Evolutionary conservation across 768 basidiomycete species (phyloP).

Genomic region (Ephemerocybe angulata): DNA sequence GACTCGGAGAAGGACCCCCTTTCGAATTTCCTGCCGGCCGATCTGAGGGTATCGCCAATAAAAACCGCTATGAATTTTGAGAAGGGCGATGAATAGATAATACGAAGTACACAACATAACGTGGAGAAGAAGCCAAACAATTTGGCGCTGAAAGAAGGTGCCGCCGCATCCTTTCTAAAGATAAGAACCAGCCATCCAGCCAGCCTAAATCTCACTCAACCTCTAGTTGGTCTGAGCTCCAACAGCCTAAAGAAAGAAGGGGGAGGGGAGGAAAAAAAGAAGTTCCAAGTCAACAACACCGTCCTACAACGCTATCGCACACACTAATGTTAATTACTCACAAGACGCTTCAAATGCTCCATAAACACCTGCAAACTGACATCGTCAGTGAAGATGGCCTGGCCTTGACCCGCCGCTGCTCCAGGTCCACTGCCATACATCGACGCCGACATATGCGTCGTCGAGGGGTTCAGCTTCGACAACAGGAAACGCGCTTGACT

Average conservation of each 20-base stretch:
- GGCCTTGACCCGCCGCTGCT: conserved; percentile 66
- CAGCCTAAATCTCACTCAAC: not conserved
- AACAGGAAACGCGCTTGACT: conserved; percentile 98
- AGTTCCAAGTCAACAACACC: too few species aligned
- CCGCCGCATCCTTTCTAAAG: not conserved
- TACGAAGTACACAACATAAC: not conserved
- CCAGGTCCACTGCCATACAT: conserved; percentile 82
- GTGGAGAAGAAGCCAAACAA: not conserved
- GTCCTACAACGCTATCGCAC: too few species aligned
- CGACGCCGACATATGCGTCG: conserved; percentile 90
- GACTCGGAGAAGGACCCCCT: too few species aligned
- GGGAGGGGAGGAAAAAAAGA: not conserved
- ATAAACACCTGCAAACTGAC: conserved; percentile 97
- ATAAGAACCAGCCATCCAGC: too few species aligned
- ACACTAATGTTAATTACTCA: too few species aligned
- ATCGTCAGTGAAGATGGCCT: conserved; percentile 98
- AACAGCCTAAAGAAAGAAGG: conserved; percentile 21
- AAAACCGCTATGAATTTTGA: too few species aligned
- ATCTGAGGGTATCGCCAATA: too few species aligned
- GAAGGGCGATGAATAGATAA: too few species aligned
- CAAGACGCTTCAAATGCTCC: conserved; percentile 94
- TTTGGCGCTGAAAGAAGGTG: not conserved
- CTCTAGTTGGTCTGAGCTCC: conserved; percentile 28
- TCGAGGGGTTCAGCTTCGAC: conserved; percentile 95
- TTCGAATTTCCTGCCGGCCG: too few species aligned